A percentile compares a stretch with the other conserved stretches of the same genome.
phyloP scores from a whole-genome alignment of 106 monocot species.

The Xerophyta viscosa region DNA sequence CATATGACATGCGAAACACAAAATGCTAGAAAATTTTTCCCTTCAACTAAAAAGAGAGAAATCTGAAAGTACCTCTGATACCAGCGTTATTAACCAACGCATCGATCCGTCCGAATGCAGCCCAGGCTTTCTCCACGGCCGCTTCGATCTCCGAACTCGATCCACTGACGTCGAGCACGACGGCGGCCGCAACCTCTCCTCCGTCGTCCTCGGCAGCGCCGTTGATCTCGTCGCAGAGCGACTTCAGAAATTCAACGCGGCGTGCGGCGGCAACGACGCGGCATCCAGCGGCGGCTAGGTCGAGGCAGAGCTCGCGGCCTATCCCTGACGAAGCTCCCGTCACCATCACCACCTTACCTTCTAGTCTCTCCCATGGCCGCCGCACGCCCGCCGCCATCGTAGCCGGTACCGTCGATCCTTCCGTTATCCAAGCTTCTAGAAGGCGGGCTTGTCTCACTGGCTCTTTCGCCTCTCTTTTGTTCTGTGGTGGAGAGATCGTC shows the following conservation, averaged over 20 bases:
- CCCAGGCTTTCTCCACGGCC: constrained; percentile 45
- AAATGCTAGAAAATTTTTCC: no score
- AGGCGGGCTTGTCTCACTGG: no score
- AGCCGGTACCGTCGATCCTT: no score
- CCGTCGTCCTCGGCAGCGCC: background rate
- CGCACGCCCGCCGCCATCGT: no score
- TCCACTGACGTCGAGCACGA: constrained; percentile 54
- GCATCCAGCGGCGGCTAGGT: constrained; percentile 45
- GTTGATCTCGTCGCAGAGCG: constrained; percentile 62
- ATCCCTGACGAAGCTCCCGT: constrained; percentile 66
- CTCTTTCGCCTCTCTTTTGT: no score
- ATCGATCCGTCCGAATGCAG: constrained; percentile 58
- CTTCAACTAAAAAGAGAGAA: no score
- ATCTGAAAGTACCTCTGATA: constrained; percentile 36
- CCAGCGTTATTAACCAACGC: constrained; percentile 67
- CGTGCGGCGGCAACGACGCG: constrained; percentile 39
- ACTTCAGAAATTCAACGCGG: constrained; percentile 27
- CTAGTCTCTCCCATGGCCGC: constrained; percentile 23
- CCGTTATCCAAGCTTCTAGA: no score
- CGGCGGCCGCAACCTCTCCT: constrained; percentile 13
- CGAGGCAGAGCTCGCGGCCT: constrained; percentile 43
- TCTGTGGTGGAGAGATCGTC: no score
- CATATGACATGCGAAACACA: no score
- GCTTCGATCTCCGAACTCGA: constrained; percentile 20
- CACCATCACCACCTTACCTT: constrained; percentile 67